phyloP scores from a whole-genome alignment of 176 grass and related monocot genomes.

The Carex kokanica region DNA sequence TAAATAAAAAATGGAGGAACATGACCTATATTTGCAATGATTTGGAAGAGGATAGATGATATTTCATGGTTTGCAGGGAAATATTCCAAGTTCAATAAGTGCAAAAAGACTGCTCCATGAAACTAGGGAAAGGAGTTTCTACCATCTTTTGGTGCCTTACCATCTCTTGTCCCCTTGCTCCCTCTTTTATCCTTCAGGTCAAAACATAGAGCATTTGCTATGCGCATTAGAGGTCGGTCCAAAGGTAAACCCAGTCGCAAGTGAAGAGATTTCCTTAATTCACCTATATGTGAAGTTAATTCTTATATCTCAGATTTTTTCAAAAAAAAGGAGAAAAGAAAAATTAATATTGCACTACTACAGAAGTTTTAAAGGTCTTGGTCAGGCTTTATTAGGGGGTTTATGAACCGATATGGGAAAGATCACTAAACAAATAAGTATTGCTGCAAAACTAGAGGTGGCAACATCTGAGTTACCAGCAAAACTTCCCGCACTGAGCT shows the following conservation, averaged over 20 bases:
- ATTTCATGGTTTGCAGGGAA: background rate
- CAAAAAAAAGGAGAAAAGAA: background rate
- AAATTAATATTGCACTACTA: background rate
- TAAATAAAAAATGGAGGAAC: slow-evolving; percentile 6
- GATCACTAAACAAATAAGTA: background rate
- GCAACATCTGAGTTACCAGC: background rate
- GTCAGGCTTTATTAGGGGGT: background rate
- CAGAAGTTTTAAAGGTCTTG: background rate
- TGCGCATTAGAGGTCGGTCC: slow-evolving; percentile 75
- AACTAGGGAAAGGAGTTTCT: background rate
- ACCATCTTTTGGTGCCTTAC: slow-evolving; percentile 8
- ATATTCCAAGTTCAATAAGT: background rate
- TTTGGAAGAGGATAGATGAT: background rate
- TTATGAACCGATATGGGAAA: background rate
- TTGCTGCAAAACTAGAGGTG: background rate
- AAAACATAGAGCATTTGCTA: slow-evolving; percentile 71
- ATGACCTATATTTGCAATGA: background rate
- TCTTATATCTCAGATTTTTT: background rate
- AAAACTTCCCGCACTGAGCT: background rate
- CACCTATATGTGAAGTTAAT: slow-evolving; percentile 38
- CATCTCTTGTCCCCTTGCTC: slow-evolving; percentile 16
- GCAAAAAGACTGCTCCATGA: background rate
- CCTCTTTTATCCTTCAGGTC: slow-evolving; percentile 28
- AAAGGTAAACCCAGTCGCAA: slow-evolving; percentile 72
- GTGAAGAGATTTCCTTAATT: slow-evolving; percentile 83